A percentile compares a stretch with the other conserved stretches of the same genome.
These are phyloP conservation scores for Dryadomyces quercus-mongolicae DNA, from an alignment of 2,329 filamentous ascomycete genomes.

Conservation along the genomic window DNA sequence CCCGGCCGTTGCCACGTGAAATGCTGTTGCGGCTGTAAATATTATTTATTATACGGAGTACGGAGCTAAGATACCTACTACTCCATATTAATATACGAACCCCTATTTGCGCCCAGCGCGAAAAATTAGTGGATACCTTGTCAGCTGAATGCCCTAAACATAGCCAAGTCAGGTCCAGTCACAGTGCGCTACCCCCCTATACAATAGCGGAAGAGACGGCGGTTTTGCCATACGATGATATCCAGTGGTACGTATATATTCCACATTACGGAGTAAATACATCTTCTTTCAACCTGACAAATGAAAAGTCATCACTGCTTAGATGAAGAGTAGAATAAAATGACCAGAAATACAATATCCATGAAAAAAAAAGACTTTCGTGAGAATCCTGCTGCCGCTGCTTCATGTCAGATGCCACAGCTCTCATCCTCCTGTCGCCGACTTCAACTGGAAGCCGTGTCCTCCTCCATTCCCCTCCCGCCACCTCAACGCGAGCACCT, in stretches of 20 bases:
- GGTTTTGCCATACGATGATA: no score
- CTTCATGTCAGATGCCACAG: not conserved
- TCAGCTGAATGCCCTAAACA: no score
- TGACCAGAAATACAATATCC: not conserved
- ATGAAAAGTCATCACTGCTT: not conserved
- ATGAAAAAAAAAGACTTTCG: slow-evolving; percentile 3
- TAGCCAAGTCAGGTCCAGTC: no score
- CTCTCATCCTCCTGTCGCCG: not conserved
- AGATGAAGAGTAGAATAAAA: not conserved
- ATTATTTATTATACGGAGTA: not conserved
- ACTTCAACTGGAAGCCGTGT: not conserved
- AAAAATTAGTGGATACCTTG: no score
- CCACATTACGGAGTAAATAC: not conserved
- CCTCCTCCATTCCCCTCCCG: not conserved
- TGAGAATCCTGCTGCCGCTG: not conserved
- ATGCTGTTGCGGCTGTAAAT: not conserved
- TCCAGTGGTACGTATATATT: no score
- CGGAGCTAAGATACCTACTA: no score
- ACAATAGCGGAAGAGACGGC: no score
- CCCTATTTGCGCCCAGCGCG: no score
- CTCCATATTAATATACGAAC: no score
- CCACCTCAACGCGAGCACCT: not conserved
- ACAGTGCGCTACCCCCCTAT: no score
- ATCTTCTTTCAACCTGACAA: not conserved
- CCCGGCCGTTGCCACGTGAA: not conserved